Conservation (phyloP, 2,329 filamentous ascomycete species). For the Tympanopsis confertula region DNA sequence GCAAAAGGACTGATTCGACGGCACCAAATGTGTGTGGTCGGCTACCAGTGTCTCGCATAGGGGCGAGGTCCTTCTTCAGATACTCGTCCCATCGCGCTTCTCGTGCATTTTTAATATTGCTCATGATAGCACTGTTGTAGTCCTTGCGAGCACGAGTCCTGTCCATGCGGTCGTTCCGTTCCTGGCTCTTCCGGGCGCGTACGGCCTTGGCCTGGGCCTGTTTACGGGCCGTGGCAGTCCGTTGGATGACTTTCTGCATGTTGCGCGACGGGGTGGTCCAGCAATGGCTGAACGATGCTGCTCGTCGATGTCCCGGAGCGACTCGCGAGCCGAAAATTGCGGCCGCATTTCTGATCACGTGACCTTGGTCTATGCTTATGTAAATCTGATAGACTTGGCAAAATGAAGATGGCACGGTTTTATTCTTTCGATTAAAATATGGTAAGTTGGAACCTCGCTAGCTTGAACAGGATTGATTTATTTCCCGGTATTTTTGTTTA, state of each 20-base stretch:
- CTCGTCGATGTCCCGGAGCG: constrained; percentile 1
- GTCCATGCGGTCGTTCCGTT: constrained; percentile 16
- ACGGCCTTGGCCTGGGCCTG: constrained; percentile 39
- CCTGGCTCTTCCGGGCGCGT: not conserved
- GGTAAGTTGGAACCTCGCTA: too few relatives aligned
- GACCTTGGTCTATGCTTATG: not conserved
- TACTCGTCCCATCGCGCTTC: constrained; percentile 62
- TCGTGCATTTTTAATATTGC: constrained; percentile 32
- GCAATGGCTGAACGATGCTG: constrained; percentile 3
- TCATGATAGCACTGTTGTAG: constrained; percentile 13
- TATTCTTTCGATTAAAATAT: too few relatives aligned
- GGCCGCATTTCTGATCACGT: not conserved
- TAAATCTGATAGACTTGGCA: too few relatives aligned
- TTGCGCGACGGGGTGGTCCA: constrained; percentile 9
- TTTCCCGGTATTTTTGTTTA: too few relatives aligned
- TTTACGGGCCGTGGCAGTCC: constrained; percentile 54
- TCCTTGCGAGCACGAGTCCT: constrained; percentile 9
- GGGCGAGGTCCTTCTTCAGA: constrained; percentile 66
- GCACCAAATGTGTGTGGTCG: constrained; percentile 47
- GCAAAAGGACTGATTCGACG: constrained; percentile 23
- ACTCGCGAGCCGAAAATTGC: constrained; percentile 1
- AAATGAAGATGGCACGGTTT: too few relatives aligned
- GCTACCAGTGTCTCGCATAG: constrained; percentile 59
- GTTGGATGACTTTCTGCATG: constrained; percentile 64
- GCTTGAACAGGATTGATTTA: too few relatives aligned